phyloP scores from a whole-genome alignment of 2,329 filamentous ascomycete species.

The Colletotrichum agaves region DNA sequence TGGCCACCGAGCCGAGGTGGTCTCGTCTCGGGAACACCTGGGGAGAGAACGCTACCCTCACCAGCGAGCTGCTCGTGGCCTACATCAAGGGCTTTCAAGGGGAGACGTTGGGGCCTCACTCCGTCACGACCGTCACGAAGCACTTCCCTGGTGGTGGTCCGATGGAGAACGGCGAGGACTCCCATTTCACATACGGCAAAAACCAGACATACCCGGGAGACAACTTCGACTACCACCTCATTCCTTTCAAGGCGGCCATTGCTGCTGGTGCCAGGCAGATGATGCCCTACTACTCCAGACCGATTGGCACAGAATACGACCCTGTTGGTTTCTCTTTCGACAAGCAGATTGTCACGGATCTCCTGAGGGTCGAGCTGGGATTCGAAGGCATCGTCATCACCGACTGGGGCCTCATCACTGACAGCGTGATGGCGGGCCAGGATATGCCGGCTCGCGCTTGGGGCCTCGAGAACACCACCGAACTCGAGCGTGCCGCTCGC shows the following conservation, averaged over 20 bases:
- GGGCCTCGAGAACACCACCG: conserved; percentile 59
- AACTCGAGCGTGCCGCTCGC: conserved; percentile 52
- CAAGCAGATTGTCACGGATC: conserved; percentile 60
- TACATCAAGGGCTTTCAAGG: conserved; percentile 62
- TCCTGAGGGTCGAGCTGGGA: conserved; percentile 58
- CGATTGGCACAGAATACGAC: conserved; percentile 58
- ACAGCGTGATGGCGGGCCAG: conserved; percentile 53
- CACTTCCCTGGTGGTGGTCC: conserved; percentile 65
- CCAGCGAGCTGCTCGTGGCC: conserved; percentile 49
- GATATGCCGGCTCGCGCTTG: conserved; percentile 60
- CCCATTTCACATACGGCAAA: conserved; percentile 63
- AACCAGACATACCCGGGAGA: conserved; percentile 61
- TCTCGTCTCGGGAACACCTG: conserved; percentile 56
- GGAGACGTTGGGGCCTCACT: conserved; percentile 52
- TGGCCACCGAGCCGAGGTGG: conserved; percentile 64
- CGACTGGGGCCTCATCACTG: conserved; percentile 64
- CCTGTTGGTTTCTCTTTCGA: conserved; percentile 63
- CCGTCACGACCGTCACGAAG: conserved; percentile 61
- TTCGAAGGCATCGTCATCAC: conserved; percentile 63
- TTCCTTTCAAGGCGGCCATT: conserved; percentile 61
- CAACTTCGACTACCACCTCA: conserved; percentile 61
- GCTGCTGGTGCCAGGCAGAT: conserved; percentile 61
- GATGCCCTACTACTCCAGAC: conserved; percentile 63
- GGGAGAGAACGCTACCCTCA: conserved; percentile 59
- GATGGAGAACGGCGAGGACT: conserved; percentile 60